phyloP scores from a whole-genome alignment of 2,329 filamentous ascomycete genomes.

The Sporothrix humicola region DNA sequence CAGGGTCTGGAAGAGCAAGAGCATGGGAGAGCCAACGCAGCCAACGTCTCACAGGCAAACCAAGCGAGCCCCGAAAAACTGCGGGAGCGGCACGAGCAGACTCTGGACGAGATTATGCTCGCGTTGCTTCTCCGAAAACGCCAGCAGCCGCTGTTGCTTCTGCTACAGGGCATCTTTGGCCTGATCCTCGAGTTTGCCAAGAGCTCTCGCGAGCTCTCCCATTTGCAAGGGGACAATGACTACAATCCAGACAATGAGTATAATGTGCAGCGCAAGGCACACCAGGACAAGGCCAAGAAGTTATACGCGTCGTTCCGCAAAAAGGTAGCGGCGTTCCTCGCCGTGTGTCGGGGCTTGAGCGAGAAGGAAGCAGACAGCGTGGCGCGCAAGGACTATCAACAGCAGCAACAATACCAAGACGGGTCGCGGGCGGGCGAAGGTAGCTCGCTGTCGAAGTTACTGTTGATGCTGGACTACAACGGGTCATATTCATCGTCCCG shows the following conservation, averaged over 20 bases:
- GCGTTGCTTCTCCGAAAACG: constrained; percentile 74
- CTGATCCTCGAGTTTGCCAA: constrained; percentile 75
- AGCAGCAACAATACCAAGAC: constrained; percentile 30
- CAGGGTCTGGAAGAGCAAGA: constrained; percentile 56
- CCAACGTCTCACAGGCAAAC: constrained; percentile 41
- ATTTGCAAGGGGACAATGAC: not conserved
- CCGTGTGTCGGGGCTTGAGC: constrained; percentile 69
- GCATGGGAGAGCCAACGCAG: constrained; percentile 27
- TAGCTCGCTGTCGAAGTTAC: constrained; percentile 40
- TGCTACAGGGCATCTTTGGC: constrained; percentile 78
- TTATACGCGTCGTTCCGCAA: constrained; percentile 72
- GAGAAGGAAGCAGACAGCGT: constrained; percentile 63
- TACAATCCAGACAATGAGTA: not conserved
- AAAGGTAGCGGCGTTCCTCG: constrained; percentile 76
- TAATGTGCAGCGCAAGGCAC: constrained; percentile 39
- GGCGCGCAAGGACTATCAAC: constrained; percentile 39
- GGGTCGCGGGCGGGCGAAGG: constrained; percentile 36
- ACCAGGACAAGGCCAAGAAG: constrained; percentile 42
- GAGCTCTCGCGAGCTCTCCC: constrained; percentile 49
- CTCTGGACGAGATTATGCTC: constrained; percentile 76
- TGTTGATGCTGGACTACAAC: constrained; percentile 44
- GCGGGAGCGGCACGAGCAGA: constrained; percentile 71
- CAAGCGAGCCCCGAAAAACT: constrained; percentile 68
- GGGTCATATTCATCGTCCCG: constrained; percentile 31
- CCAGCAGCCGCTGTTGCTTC: constrained; percentile 72